These are phyloP conservation scores for Parathielavia appendiculata DNA, from an alignment of 495 filamentous ascomycete genomes.

Conservation along the genomic window DNA sequence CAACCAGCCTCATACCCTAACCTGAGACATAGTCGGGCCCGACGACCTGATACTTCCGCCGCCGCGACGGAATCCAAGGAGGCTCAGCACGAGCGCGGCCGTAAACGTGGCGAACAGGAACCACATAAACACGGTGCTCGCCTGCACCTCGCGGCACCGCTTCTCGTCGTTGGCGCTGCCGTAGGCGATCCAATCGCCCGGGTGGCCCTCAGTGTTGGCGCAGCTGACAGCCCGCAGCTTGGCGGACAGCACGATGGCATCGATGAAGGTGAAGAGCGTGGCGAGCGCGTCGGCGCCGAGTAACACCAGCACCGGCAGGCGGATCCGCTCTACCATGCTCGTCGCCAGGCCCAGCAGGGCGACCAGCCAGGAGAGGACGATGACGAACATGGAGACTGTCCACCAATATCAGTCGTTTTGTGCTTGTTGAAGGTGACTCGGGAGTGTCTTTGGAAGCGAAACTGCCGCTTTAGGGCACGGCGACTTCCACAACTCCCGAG, in stretches of 20 bases:
- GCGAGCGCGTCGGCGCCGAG: constrained; percentile 39
- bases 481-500: too few relatives aligned
- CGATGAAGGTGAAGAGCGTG: constrained; percentile 44
- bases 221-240: constrained; percentile 45
- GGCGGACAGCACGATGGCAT: constrained; percentile 43
- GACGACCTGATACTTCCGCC: constrained; percentile 37
- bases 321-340: constrained; percentile 29
- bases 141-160: constrained; percentile 48
- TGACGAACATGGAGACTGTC: constrained; percentile 48
- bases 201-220: constrained; percentile 19
- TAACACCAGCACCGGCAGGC: constrained; percentile 31
- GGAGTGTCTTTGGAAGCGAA: too few relatives aligned
- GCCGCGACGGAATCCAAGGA: constrained; percentile 37
- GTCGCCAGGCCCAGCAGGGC: constrained; percentile 36
- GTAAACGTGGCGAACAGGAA: constrained; percentile 42
- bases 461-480: too few relatives aligned
- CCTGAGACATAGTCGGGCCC: constrained; percentile 45
- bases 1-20: constrained; percentile 34
- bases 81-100: constrained; percentile 31
- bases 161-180: constrained; percentile 41
- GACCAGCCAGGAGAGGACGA: constrained; percentile 41
- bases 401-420: too few relatives aligned
- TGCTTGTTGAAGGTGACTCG: too few relatives aligned
- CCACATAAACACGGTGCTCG: constrained; percentile 47
- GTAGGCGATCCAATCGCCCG: constrained; percentile 42